These are phyloP conservation scores for Plantago coronopus DNA, from an alignment of 305 asterid species.

Conservation along the genomic window DNA sequence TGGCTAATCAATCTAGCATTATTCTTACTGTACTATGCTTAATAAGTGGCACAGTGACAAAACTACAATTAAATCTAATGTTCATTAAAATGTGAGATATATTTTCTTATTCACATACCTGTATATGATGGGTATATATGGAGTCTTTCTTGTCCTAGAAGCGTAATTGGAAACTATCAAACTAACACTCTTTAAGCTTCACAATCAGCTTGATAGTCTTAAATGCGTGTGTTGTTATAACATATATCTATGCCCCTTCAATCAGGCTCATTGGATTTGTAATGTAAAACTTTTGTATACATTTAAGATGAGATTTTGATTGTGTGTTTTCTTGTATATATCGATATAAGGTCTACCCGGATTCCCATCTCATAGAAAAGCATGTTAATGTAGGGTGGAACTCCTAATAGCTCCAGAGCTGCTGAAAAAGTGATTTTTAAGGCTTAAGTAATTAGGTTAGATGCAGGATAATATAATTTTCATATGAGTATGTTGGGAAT, in stretches of 20 bases:
- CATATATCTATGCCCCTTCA: too few species aligned
- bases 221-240: not conserved
- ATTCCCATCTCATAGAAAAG: not conserved
- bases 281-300: not conserved
- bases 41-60: not conserved
- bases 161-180: conserved; percentile 11
- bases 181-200: conserved; percentile 7
- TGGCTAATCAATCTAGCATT: conserved; percentile 14
- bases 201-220: not conserved
- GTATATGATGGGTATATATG: not conserved
- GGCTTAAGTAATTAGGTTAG: not conserved
- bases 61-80: not conserved
- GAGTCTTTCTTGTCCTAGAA: not conserved
- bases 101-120: not conserved
- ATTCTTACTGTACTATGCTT: conserved; percentile 4
- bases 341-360: not conserved
- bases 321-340: not conserved
- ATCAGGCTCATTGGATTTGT: too few species aligned
- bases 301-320: not conserved
- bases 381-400: too few species aligned
- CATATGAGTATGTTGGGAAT: not conserved
- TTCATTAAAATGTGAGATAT: not conserved
- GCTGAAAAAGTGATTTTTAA: not conserved
- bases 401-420: not conserved
- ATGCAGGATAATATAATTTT: not conserved